Evolutionary conservation across 441 rosid genomes (phyloP).

Genomic region (Jatropha multifida): DNA sequence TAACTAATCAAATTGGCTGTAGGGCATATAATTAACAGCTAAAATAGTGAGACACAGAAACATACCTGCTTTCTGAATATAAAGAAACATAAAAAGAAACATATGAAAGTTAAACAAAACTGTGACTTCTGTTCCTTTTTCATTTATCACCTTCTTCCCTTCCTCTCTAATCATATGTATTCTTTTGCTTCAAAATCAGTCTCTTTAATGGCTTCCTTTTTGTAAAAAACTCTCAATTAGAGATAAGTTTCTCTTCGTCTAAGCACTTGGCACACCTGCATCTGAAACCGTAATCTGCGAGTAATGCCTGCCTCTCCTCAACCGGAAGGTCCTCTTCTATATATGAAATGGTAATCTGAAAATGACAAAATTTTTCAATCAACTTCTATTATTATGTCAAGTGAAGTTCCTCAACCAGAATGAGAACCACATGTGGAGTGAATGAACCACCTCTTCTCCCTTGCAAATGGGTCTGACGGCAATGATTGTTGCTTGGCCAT

Average conservation of each 20-base stretch:
- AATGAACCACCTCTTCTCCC: slow-evolving; percentile 72
- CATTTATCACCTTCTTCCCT: too few species aligned
- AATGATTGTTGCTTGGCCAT: slow-evolving; percentile 77
- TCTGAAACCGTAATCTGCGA: slow-evolving; percentile 81
- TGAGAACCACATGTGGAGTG: neutral
- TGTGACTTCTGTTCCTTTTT: too few species aligned
- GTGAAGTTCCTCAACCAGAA: neutral
- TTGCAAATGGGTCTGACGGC: slow-evolving; percentile 54
- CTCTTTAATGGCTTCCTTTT: neutral
- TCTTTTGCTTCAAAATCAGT: neutral
- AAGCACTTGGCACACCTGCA: slow-evolving; percentile 67
- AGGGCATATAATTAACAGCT: too few species aligned
- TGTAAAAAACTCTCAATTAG: neutral
- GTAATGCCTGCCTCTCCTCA: slow-evolving; percentile 62
- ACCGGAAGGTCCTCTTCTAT: slow-evolving; percentile 71
- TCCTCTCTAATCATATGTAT: too few species aligned
- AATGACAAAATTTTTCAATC: neutral
- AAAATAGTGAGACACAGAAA: too few species aligned
- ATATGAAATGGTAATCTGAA: slow-evolving; percentile 73
- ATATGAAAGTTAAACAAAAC: too few species aligned
- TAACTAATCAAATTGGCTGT: too few species aligned
- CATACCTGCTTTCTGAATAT: too few species aligned
- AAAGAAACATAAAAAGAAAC: too few species aligned
- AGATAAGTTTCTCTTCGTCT: slow-evolving; percentile 33
- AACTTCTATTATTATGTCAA: neutral